Conservation (phyloP, 1,284 basidiomycete genomes). For the Xerocomus minutiporus region DNA sequence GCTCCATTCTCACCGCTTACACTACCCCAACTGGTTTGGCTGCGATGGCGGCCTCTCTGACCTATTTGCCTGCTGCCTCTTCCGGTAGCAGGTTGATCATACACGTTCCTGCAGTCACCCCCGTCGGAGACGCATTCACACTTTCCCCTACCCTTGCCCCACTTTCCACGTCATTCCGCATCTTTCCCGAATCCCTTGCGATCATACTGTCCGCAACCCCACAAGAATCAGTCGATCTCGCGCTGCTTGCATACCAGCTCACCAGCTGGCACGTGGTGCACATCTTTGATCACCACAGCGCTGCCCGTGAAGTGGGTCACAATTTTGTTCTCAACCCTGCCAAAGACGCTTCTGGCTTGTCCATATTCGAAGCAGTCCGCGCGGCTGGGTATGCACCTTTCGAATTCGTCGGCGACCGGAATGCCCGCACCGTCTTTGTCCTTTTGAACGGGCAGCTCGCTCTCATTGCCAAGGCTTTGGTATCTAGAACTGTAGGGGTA, state of each 20-base stretch:
- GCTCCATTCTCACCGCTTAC: conserved; percentile 67
- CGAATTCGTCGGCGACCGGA: conserved; percentile 60
- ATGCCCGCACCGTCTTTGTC: conserved; percentile 57
- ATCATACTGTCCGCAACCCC: conserved; percentile 79
- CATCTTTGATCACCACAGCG: conserved; percentile 72
- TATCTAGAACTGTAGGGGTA: conserved; percentile 43
- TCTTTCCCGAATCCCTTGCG: conserved; percentile 68
- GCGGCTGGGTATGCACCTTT: conserved; percentile 60
- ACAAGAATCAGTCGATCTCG: conserved; percentile 72
- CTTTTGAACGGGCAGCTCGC: conserved; percentile 70
- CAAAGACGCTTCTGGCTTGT: conserved; percentile 28
- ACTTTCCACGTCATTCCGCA: conserved; percentile 54
- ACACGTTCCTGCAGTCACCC: conserved; percentile 71
- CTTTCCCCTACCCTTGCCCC: conserved; percentile 71
- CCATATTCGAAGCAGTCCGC: conserved; percentile 46
- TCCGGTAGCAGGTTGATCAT: conserved; percentile 65
- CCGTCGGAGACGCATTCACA: conserved; percentile 60
- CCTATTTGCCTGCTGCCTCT: conserved; percentile 59
- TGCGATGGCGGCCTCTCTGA: conserved; percentile 70
- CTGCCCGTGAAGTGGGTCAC: conserved; percentile 66
- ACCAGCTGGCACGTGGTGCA: conserved; percentile 65
- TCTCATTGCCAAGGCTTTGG: conserved; percentile 49
- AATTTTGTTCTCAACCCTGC: conserved; percentile 34
- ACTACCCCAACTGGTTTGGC: conserved; percentile 74
- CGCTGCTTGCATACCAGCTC: conserved; percentile 62